phyloP scores from a whole-genome alignment of 495 filamentous ascomycete genomes.

The Aspergillus haitiensis region DNA sequence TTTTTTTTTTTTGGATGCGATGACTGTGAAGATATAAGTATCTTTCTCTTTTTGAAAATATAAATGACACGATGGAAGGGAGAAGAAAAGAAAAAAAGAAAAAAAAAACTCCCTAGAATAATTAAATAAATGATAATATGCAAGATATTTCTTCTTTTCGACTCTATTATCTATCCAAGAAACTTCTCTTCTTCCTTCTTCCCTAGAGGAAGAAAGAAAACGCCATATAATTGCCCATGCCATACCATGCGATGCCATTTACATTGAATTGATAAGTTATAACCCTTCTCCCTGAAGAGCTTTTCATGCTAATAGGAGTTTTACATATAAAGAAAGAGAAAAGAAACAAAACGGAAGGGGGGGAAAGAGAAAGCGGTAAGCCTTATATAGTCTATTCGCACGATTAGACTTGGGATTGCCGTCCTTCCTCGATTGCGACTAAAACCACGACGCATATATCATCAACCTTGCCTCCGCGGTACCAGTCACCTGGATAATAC shows the following conservation, averaged over 20 bases:
- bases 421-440: slow-evolving; percentile 57
- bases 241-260: too few species aligned
- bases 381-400: background rate
- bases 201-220: too few species aligned
- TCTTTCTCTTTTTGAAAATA: too few species aligned
- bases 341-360: slow-evolving; percentile 3
- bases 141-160: too few species aligned
- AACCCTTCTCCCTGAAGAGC: background rate
- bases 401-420: background rate
- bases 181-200: too few species aligned
- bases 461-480: slow-evolving; percentile 85
- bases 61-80: background rate
- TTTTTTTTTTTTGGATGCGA: too few species aligned
- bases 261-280: background rate
- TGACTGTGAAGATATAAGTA: too few species aligned
- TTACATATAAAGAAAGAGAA: background rate
- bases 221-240: too few species aligned
- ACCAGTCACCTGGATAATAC: slow-evolving; percentile 78
- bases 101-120: background rate
- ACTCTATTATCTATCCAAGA: too few species aligned
- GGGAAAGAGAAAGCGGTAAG: background rate
- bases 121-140: too few species aligned
- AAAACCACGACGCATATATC: slow-evolving; percentile 83
- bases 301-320: background rate
- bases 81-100: background rate